A percentile compares a stretch with the other conserved stretches of the same genome.
Conservation (phyloP, 1,284 basidiomycete genomes). For the Ceratobasidium theobromae region DNA sequence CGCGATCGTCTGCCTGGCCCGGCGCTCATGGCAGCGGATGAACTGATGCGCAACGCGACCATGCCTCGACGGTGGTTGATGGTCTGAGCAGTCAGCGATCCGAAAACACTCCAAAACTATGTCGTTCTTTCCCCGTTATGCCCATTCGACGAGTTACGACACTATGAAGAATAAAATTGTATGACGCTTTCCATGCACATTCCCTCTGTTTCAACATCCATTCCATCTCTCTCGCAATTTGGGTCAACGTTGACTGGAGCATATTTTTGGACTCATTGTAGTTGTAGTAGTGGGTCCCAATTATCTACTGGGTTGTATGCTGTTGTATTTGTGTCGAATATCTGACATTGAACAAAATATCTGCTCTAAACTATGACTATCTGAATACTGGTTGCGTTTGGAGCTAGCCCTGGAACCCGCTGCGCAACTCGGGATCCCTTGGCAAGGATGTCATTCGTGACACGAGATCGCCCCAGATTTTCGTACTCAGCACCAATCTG, state of each 20-base stretch:
- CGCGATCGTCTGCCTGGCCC: slow-evolving; percentile 32
- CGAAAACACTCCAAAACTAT: neutral
- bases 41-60: slow-evolving; percentile 32
- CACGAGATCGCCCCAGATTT: too few species aligned
- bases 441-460: too few species aligned
- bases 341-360: slow-evolving; percentile 17
- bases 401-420: too few species aligned
- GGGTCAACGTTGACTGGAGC: slow-evolving; percentile 5
- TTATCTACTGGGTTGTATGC: slow-evolving; percentile 8
- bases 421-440: too few species aligned
- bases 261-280: slow-evolving; percentile 22
- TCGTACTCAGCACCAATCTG: too few species aligned
- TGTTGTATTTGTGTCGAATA: slow-evolving; percentile 26
- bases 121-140: slow-evolving; percentile 1
- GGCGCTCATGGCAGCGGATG: slow-evolving; percentile 33
- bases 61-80: slow-evolving; percentile 32
- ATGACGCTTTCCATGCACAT: slow-evolving; percentile 3
- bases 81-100: slow-evolving; percentile 5
- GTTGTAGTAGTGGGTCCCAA: slow-evolving; percentile 29
- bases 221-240: neutral
- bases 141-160: slow-evolving; percentile 18
- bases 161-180: neutral
- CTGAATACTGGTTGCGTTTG: neutral
- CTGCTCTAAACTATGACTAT: neutral
- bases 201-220: neutral